phyloP scores from a whole-genome alignment of 768 basidiomycete genomes.

The Termitomyces sp. region DNA sequence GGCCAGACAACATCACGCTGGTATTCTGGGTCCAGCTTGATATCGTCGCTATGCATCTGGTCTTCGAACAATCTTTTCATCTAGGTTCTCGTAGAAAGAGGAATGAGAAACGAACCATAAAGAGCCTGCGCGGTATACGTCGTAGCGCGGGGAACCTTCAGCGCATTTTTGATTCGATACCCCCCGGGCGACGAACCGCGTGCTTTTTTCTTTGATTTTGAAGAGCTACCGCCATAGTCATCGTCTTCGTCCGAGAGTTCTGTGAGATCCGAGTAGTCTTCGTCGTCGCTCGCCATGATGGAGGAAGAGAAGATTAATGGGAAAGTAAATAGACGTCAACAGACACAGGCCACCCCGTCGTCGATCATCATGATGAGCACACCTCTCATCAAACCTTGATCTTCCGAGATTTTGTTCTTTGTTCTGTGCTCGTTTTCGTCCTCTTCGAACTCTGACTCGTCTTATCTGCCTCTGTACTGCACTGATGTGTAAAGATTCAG shows the following conservation, averaged over 20 bases:
- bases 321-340: conserved; percentile 9
- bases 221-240: not conserved
- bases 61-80: conserved; percentile 35
- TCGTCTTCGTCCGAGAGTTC: conserved; percentile 25
- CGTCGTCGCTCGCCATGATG: conserved; percentile 21
- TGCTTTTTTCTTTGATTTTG: conserved; percentile 16
- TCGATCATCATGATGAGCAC: no score
- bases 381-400: no score
- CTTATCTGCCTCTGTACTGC: no score
- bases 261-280: conserved; percentile 31
- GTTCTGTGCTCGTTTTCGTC: no score
- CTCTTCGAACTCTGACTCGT: no score
- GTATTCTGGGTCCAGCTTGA: conserved; percentile 74
- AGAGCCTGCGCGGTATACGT: conserved; percentile 63
- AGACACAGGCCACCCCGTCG: no score
- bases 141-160: conserved; percentile 55
- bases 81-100: no score
- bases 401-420: no score
- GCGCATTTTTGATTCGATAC: conserved; percentile 38
- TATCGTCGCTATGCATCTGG: conserved; percentile 59
- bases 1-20: conserved; percentile 84
- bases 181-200: conserved; percentile 5
- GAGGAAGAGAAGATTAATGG: not conserved
- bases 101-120: conserved; percentile 38
- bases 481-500: no score